A percentile compares a stretch with the other conserved stretches of the same genome.
phyloP scores from a whole-genome alignment of 495 filamentous ascomycete genomes.

The Trichoderma asperelloides region DNA sequence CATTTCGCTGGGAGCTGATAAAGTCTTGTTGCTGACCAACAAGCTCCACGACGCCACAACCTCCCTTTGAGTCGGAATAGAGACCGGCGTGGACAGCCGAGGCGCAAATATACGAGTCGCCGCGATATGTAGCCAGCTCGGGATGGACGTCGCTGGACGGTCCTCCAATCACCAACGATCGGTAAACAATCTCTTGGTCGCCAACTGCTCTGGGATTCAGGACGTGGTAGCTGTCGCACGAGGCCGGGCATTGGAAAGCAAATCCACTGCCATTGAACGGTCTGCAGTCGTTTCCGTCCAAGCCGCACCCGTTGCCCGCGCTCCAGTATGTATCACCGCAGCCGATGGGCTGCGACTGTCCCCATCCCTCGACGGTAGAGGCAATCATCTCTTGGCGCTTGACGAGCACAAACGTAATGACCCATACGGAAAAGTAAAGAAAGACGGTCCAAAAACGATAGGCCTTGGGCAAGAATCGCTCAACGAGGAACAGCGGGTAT shows the following conservation, averaged over 20 bases:
- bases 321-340: constrained; percentile 60
- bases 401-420: constrained; percentile 60
- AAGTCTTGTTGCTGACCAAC: constrained; percentile 60
- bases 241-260: constrained; percentile 73
- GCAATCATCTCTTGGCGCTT: constrained; percentile 54
- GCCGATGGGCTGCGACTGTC: constrained; percentile 53
- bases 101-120: constrained; percentile 76
- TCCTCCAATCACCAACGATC: constrained; percentile 66
- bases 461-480: constrained; percentile 53
- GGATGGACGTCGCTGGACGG: constrained; percentile 35
- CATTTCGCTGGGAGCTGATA: constrained; percentile 47
- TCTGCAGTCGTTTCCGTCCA: constrained; percentile 73
- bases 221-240: constrained; percentile 56
- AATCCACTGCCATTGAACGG: constrained; percentile 63
- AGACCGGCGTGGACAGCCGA: constrained; percentile 72
- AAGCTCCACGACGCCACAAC: constrained; percentile 64
- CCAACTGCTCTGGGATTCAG: constrained; percentile 69
- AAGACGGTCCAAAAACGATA: constrained; percentile 52
- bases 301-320: constrained; percentile 62
- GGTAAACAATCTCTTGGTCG: constrained; percentile 59
- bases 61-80: constrained; percentile 57
- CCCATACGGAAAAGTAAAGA: constrained; percentile 60
- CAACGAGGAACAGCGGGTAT: constrained; percentile 54
- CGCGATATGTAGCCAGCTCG: constrained; percentile 52
- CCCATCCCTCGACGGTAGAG: constrained; percentile 61